Evolutionary conservation across 805 yeast species (phyloP), one percentile per base, ranked within the genome.

Genomic region (Ogataea allantospora): DNA sequence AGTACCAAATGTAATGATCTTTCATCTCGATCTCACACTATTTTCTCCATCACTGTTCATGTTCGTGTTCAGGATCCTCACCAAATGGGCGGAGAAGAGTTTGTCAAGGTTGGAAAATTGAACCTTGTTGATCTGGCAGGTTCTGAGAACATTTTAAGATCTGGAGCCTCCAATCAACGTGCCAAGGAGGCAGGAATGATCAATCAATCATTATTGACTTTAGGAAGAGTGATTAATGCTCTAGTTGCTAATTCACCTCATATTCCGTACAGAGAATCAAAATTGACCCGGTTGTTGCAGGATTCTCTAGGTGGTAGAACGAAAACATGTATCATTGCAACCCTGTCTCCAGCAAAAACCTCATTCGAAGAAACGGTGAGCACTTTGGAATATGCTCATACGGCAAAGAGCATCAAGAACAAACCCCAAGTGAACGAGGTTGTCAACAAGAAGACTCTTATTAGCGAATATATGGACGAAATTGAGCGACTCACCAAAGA

Each of bases 131-230:
- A 88, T 63, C 70, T 88, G 47, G 97, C 96, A 0, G 96, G 96
- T 0, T 83, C 93, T 6, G 96, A 89, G 57, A 88, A 88, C 57
- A 81, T 89, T 39, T 77, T 68, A 46, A 68, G 86, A 50, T 84
- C 95, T 0, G 96, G 97, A 5, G 95, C 96, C 0, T 72, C 79
- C 17, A 78, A 83, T 47, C 83, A 78, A 56, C 70, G 95, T 30
- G 95, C 95, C 0, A 78, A 87, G 47, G 96, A 88, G 57, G 95
- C 95, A 0, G 95, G 95, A 0, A 78, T 86, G 43, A 87, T 87
- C 36, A 88, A 89, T 57, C 95, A 88, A 57, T 82, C 89, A 63
- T 85, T 44, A 9, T 65, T 88, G 34, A 80, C 95, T 0, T 68
- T 88, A 26, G 96, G 96, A 1, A 70, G 95, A 46, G 95, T 88